Evolutionary conservation across 139 green algal genomes (phyloP).

Genomic region (Desmodesmus armatus): DNA sequence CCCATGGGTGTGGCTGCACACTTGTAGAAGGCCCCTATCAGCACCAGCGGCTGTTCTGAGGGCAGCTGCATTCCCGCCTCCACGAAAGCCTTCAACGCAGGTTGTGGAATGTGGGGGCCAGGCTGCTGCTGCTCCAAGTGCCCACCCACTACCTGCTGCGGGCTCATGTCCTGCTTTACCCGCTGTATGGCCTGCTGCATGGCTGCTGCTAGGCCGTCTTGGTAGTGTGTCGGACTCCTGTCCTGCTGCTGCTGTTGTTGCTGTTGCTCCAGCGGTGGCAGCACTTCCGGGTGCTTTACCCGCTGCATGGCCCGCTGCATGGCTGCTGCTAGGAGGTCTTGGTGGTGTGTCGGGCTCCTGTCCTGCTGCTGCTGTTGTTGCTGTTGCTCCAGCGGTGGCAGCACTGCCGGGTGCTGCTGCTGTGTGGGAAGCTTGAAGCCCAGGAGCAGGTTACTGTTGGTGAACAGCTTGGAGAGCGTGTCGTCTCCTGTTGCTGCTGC

Average conservation of each 20-base stretch:
- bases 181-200: too few relatives aligned
- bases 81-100: conserved; percentile 26
- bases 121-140: background rate
- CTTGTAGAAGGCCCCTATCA: conserved; percentile 59
- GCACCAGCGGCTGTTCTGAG: conserved; percentile 45
- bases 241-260: background rate
- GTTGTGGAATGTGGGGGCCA: conserved; percentile 38
- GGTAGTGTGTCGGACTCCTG: too few relatives aligned
- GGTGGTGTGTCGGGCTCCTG: conserved; percentile 5
- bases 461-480: conserved; percentile 42
- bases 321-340: too few relatives aligned
- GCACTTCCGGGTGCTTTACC: background rate
- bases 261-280: background rate
- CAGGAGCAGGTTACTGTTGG: conserved; percentile 60
- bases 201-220: too few relatives aligned
- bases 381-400: background rate
- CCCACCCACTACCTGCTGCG: background rate
- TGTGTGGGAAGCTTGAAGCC: conserved; percentile 32
- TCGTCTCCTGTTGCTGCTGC: conserved; percentile 19
- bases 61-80: conserved; percentile 42
- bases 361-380: conserved; percentile 8
- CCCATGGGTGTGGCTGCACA: conserved; percentile 24
- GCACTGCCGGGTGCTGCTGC: conserved; percentile 1
- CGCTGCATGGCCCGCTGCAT: background rate
- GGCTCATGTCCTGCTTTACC: background rate